Evolutionary conservation across 768 basidiomycete genomes (phyloP), one percentile per base, ranked within the genome.

Genomic region (Suillus alpinus): DNA sequence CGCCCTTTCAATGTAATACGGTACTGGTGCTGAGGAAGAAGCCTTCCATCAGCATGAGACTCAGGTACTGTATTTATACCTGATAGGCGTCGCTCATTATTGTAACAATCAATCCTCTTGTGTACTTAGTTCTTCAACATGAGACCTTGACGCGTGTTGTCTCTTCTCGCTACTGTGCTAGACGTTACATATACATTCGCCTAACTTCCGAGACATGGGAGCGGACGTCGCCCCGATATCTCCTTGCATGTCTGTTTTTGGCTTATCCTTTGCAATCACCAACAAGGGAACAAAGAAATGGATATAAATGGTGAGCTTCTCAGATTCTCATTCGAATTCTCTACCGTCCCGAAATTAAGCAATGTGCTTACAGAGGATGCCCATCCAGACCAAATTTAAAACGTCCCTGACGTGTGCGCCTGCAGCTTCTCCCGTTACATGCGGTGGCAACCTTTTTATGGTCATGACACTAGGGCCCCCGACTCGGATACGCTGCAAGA

Each of bases 311-410:
- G 53, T 55, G 37, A 26, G 37, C 52, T 37, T 50, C 49, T 31
- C 9, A 9, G 36, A 36, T 36, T n/a, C 36, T 36, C 7, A 36
- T 36, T n/a, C n/a, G n/a, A n/a, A n/a, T n/a, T 36, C 14, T 29
- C 16, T 18, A 29, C 47, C 29, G 29, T 32, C 29, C 49, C 31
- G 49, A 31, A 50, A 49, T 23, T 16, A 53, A 51, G 50, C 8
- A 53, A 53, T 55, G 53, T 55, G 53, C 53, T 55, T 55, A 37
- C 23, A 55, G 52, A 55, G 36, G 20, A 39, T 26, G 18, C 16
- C 10, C 23, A 26, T 29, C 23, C 18, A 39, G 36, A 39, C 36
- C 16, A 55, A 40, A 29, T 55, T 16, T 12, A 23, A 37, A 53
- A 14, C 8, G 4, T 37, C 52, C 52, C 36, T 53, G 23, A 53